Evolutionary conservation across 306 rosid species (phyloP).

Genomic region (Cucurbita ficifolia): DNA sequence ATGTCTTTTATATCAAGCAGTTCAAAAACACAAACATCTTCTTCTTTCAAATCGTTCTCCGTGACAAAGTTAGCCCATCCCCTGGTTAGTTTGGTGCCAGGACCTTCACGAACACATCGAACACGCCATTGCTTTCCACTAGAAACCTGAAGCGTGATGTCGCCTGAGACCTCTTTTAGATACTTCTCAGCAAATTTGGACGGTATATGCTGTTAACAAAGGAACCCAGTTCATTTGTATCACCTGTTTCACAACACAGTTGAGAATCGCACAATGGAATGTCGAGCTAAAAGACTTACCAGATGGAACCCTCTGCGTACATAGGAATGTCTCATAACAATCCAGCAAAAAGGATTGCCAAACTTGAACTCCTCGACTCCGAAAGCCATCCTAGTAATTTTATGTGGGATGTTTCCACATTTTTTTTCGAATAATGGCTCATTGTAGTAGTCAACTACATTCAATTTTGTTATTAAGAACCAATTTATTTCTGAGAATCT

Average conservation of each 20-base stretch:
- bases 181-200: slow-evolving; percentile 93
- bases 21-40: slow-evolving; percentile 94
- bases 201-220: slow-evolving; percentile 62
- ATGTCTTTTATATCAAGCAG: slow-evolving; percentile 43
- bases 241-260: neutral
- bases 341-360: slow-evolving; percentile 76
- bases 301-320: slow-evolving; percentile 86
- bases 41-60: slow-evolving; percentile 88
- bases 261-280: neutral
- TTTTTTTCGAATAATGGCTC: slow-evolving; percentile 34
- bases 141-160: slow-evolving; percentile 67
- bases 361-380: slow-evolving; percentile 77
- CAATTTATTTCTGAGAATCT: neutral
- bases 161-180: slow-evolving; percentile 71
- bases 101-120: slow-evolving; percentile 74
- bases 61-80: slow-evolving; percentile 82
- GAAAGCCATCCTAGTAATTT: slow-evolving; percentile 64
- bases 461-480: slow-evolving; percentile 7
- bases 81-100: slow-evolving; percentile 85
- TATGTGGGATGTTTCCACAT: slow-evolving; percentile 72
- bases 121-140: slow-evolving; percentile 83
- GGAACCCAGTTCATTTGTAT: neutral
- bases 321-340: slow-evolving; percentile 90
- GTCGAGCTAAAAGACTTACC: slow-evolving; percentile 37
- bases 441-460: slow-evolving; percentile 43